Evolutionary conservation across 176 grass and related monocot species (phyloP).

Genomic region (Carex littledalei): DNA sequence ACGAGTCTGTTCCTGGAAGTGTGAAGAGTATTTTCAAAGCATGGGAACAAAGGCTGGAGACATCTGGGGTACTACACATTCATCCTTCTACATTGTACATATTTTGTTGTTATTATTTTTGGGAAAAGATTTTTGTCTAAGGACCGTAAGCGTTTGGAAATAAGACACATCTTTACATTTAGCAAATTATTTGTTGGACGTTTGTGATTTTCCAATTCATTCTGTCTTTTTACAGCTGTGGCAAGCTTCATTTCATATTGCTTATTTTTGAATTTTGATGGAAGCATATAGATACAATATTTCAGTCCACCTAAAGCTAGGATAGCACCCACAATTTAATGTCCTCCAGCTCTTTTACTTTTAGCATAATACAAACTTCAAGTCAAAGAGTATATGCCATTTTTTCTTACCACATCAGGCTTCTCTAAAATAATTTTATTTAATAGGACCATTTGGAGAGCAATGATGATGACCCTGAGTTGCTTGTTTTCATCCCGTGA

Average conservation of each 20-base stretch:
- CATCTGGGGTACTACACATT: conserved; percentile 47
- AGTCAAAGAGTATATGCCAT: not conserved
- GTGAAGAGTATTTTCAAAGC: conserved; percentile 86
- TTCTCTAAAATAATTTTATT: conserved; percentile 8
- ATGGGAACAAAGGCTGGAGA: conserved; percentile 85
- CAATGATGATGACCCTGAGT: conserved; percentile 93
- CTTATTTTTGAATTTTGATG: not conserved
- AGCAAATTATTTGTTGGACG: not conserved
- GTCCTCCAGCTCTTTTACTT: not conserved
- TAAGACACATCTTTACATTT: not conserved
- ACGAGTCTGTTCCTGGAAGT: conserved; percentile 80
- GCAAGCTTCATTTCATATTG: not conserved
- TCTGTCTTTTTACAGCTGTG: not conserved
- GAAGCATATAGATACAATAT: not conserved
- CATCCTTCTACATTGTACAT: not conserved
- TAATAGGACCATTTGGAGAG: conserved; percentile 87
- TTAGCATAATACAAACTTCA: not conserved
- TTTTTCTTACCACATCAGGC: not conserved
- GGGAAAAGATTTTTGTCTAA: not conserved
- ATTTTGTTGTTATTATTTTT: not conserved
- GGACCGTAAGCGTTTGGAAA: not conserved
- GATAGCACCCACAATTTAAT: not conserved
- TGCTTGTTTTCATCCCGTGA: conserved; percentile 98
- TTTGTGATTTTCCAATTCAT: not conserved
- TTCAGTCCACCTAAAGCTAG: not conserved